Conservation (phyloP, 1,284 basidiomycete genomes). For the Cutaneotrichosporon cavernicola region DNA sequence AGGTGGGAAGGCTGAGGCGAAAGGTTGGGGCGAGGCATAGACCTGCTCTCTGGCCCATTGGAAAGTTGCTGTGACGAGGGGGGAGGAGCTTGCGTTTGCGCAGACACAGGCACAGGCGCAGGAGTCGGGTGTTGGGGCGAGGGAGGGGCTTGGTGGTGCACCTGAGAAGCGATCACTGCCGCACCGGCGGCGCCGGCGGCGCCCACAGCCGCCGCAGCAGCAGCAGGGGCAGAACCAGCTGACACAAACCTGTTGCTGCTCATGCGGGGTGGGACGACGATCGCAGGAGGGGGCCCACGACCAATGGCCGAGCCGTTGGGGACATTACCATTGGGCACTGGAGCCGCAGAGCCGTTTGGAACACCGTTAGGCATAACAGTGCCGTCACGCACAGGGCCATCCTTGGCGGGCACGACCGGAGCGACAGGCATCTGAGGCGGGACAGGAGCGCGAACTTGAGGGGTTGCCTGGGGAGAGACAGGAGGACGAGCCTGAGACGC, state of each 20-base stretch:
- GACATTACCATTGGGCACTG: not conserved
- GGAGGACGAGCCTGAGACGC: not conserved
- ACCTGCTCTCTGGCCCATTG: not conserved
- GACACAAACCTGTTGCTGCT: constrained; percentile 12
- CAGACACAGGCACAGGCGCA: too few species aligned
- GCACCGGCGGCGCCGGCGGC: not conserved
- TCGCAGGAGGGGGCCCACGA: not conserved
- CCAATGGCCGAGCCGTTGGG: not conserved
- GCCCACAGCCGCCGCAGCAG: not conserved
- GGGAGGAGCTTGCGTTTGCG: too few species aligned
- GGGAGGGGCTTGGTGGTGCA: not conserved
- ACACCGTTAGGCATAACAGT: not conserved
- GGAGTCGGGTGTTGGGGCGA: not conserved
- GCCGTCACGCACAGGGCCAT: not conserved
- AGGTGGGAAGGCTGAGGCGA: constrained; percentile 4
- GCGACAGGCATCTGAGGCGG: not conserved
- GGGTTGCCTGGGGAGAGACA: not conserved
- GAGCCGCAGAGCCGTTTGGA: not conserved
- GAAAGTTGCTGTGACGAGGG: not conserved
- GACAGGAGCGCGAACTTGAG: not conserved
- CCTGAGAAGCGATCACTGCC: not conserved
- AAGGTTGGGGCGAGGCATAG: not conserved
- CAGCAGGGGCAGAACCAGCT: not conserved
- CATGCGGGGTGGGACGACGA: constrained; percentile 3
- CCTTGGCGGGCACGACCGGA: not conserved